Percentiles rank a stretch among this genome's conserved stretches.
phyloP scores from a whole-genome alignment of 1,284 basidiomycete genomes.

The Marasmius tenuissimus region DNA sequence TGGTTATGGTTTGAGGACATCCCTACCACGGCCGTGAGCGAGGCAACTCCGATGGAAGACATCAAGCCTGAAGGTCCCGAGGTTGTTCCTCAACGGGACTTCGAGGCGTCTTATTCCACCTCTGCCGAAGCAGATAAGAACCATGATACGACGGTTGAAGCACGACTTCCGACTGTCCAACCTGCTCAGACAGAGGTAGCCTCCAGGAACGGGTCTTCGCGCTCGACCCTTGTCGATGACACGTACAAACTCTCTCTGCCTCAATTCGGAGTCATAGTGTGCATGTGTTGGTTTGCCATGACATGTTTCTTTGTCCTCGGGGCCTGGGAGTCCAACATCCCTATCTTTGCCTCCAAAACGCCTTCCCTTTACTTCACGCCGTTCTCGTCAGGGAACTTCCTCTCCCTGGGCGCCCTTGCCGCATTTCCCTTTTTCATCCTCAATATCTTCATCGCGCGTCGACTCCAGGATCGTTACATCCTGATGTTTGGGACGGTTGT shows the following conservation, averaged over 20 bases:
- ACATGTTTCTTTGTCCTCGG: slow-evolving; percentile 73
- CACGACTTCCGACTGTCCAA: neutral
- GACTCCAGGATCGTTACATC: slow-evolving; percentile 60
- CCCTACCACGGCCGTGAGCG: slow-evolving; percentile 16
- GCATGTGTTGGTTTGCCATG: slow-evolving; percentile 76
- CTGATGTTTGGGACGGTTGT: slow-evolving; percentile 53
- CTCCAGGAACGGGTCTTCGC: neutral
- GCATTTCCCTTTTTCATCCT: slow-evolving; percentile 67
- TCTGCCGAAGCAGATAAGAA: neutral
- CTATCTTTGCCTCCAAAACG: slow-evolving; percentile 54
- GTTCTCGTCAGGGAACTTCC: slow-evolving; percentile 67
- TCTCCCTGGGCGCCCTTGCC: slow-evolving; percentile 63
- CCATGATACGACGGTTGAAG: neutral
- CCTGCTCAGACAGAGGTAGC: neutral
- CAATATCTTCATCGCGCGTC: slow-evolving; percentile 57
- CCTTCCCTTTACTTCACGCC: slow-evolving; percentile 55
- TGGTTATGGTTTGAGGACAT: slow-evolving; percentile 55
- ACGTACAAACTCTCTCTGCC: slow-evolving; percentile 18
- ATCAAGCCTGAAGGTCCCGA: neutral
- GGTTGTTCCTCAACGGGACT: neutral
- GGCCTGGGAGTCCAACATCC: slow-evolving; percentile 72
- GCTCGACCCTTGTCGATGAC: neutral
- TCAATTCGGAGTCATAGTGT: slow-evolving; percentile 55
- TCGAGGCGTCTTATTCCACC: neutral
- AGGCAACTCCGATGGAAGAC: slow-evolving; percentile 9